These are phyloP conservation scores for Aspergillus floridensis DNA, from an alignment of 2,329 filamentous ascomycete species.

Conservation along the genomic window DNA sequence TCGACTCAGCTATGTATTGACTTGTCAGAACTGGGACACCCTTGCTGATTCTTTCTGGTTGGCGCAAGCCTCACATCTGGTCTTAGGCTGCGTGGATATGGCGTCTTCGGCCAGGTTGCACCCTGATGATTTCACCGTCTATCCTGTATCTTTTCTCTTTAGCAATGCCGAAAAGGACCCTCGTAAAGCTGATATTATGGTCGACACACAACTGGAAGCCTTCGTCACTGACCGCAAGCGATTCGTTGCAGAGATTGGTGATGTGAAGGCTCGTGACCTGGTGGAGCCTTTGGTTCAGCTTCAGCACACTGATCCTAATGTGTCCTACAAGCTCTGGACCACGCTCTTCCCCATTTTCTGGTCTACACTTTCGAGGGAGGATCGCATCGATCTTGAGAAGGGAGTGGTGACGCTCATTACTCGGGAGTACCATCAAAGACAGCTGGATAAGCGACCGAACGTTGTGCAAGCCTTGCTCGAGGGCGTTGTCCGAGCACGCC, in stretches of 20 bases:
- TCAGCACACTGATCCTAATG: conserved; percentile 79
- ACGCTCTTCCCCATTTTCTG: conserved; percentile 89
- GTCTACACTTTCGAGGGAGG: conserved; percentile 82
- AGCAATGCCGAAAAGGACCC: conserved; percentile 70
- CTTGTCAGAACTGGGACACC: conserved; percentile 95
- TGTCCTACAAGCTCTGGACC: conserved; percentile 88
- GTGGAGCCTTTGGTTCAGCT: conserved; percentile 88
- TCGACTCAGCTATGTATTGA: conserved; percentile 82
- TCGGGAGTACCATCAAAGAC: conserved; percentile 91
- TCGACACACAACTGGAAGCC: conserved; percentile 77
- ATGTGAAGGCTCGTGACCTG: conserved; percentile 83
- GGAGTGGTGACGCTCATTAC: conserved; percentile 87
- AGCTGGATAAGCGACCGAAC: conserved; percentile 92
- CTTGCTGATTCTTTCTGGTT: conserved; percentile 95
- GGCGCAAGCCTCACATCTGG: conserved; percentile 86
- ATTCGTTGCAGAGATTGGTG: conserved; percentile 80
- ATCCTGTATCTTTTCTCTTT: conserved; percentile 71
- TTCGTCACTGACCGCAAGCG: conserved; percentile 74
- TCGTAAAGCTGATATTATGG: conserved; percentile 62
- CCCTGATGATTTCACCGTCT: conserved; percentile 75
- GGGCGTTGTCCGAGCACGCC: conserved; percentile 78
- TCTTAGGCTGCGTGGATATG: conserved; percentile 88
- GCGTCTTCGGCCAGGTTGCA: conserved; percentile 76
- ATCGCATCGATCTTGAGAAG: conserved; percentile 84
- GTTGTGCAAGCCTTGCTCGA: conserved; percentile 90